These are phyloP conservation scores for Kwoniella sp. DNA, from an alignment of 768 basidiomycete species.

Conservation along the genomic window DNA sequence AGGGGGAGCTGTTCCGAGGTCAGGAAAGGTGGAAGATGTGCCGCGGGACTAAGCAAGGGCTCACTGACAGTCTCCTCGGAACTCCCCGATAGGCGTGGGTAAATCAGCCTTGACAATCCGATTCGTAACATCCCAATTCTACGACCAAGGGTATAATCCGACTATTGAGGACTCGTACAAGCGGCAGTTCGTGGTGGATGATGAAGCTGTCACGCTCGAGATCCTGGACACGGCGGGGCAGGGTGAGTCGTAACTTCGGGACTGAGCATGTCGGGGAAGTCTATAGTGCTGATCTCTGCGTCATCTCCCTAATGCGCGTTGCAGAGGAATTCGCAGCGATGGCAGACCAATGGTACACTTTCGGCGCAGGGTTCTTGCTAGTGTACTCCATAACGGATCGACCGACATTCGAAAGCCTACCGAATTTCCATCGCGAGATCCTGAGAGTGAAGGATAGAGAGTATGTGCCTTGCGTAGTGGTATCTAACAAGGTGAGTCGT, in stretches of 20 bases:
- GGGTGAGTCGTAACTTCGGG: slow-evolving; percentile 36
- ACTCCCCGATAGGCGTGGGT: slow-evolving; percentile 47
- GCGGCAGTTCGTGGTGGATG: slow-evolving; percentile 60
- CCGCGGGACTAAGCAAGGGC: not conserved
- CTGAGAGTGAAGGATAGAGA: slow-evolving; percentile 59
- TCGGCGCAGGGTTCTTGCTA: slow-evolving; percentile 60
- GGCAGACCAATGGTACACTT: slow-evolving; percentile 56
- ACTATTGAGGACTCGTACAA: slow-evolving; percentile 58
- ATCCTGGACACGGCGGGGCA: slow-evolving; percentile 62
- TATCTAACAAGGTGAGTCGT: slow-evolving; percentile 59
- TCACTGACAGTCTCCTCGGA: not conserved
- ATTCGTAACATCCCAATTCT: slow-evolving; percentile 58
- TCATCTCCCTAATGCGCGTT: no score
- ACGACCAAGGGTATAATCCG: slow-evolving; percentile 59
- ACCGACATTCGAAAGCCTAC: slow-evolving; percentile 59
- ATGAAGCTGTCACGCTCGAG: slow-evolving; percentile 59
- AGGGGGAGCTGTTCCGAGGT: no score
- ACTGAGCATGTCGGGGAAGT: no score
- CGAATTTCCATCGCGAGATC: slow-evolving; percentile 59
- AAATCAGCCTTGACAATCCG: slow-evolving; percentile 58
- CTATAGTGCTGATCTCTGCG: no score
- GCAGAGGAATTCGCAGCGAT: slow-evolving; percentile 54
- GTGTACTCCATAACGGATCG: slow-evolving; percentile 61
- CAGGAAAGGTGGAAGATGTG: no score
- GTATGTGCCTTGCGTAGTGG: slow-evolving; percentile 59